These are phyloP conservation scores for Pulveroboletus sp. DNA, from an alignment of 1,284 basidiomycete genomes.

Conservation along the genomic window DNA sequence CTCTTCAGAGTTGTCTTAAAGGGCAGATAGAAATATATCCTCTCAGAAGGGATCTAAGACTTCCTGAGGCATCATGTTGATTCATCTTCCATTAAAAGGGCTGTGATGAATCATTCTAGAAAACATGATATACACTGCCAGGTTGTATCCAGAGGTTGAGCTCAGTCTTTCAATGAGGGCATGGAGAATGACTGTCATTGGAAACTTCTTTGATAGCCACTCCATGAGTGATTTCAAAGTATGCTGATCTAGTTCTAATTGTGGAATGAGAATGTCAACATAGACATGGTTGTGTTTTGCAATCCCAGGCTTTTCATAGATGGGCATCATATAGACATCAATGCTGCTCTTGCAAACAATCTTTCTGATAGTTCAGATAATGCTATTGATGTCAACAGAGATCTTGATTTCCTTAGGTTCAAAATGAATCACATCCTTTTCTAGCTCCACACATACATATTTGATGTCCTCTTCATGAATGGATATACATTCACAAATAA, in stretches of 20 bases:
- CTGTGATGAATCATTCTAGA: conserved; percentile 21
- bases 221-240: not conserved
- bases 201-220: conserved; percentile 11
- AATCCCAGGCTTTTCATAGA: conserved; percentile 8
- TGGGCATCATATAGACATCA: not conserved
- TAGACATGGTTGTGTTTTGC: conserved; percentile 14
- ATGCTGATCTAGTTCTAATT: conserved; percentile 5
- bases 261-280: conserved; percentile 11
- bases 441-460: conserved; percentile 8
- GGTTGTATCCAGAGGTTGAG: not conserved
- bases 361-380: conserved; percentile 16
- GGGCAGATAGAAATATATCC: conserved; percentile 12
- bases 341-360: conserved; percentile 2
- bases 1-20: not conserved
- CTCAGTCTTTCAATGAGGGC: conserved; percentile 3
- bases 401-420: not conserved
- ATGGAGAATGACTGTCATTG: conserved; percentile 8
- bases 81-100: not conserved
- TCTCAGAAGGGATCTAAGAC: conserved; percentile 17
- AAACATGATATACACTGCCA: conserved; percentile 18
- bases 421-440: conserved; percentile 1
- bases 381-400: conserved; percentile 19
- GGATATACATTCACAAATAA: not conserved
- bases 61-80: conserved; percentile 9
- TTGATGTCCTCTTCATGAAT: not conserved